Base-by-base conservation (phyloP, 139 green algal species). In the Picochlorum sp. region DNA sequence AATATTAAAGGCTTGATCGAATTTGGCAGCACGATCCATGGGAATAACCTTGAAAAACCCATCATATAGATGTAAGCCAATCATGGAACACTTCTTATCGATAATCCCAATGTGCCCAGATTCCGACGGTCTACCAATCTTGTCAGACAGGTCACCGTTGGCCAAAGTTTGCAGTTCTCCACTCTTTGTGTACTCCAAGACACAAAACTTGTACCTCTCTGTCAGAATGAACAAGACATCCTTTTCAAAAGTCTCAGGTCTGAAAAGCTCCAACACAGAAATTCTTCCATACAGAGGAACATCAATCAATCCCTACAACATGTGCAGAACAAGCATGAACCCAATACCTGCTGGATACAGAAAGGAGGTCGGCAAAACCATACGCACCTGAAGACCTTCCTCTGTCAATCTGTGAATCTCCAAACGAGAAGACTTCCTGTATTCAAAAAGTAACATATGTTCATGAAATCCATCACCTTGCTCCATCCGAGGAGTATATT, bases 31-130 rank as follows among this genome's bases (percentile, higher is more conserved):
- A 91, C 49, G 82, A 89, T 69, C 56, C 30, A 50, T 37, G n/a
- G 30, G 44, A 37, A 66, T 56, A 16, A 54, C 24, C 83, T 98
- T 98, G 67, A 99, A 78, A 8, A 93, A 72, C 18, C 94, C 94
- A 56, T 96, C 87, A 65, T 99, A 99, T 41, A 98, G 76, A 74
- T 98, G 92, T 52, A 98, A 69, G 8, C 73, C 94, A 30, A 97
- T 90, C 9, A 85, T 52, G 6, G 84, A 74, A 60, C 75, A 85
- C 7, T 83, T 68, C 6, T 89, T 83, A 69, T 97, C 90, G 6
- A 99, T 67, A 4, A 88, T 73, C 20, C 74, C 87, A 26, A 96
- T 74, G 71, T 91, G 84, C 0, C 94, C 94, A 66, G 85, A 77
- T 59, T 95, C 89, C 2, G 73, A 69, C 0, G 88, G 87, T 1